phyloP scores from a whole-genome alignment of 352 stramenopile species.

The Pythium sukuiense region DNA sequence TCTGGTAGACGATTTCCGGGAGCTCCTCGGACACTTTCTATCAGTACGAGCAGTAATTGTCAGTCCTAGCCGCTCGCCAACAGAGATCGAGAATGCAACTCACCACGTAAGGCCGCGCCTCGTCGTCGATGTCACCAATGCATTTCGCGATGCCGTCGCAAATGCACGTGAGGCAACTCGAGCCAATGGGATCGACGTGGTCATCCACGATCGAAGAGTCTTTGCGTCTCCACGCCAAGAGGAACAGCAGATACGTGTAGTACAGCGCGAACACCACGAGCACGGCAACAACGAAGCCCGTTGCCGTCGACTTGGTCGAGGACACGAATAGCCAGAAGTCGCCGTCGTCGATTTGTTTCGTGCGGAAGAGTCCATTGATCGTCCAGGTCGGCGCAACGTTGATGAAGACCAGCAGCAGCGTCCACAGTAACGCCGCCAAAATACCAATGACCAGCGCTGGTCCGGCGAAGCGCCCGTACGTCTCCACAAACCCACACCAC shows the following conservation, averaged over 20 bases:
- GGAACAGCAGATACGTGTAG: constrained; percentile 19
- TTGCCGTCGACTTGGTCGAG: neutral
- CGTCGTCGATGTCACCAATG: constrained; percentile 15
- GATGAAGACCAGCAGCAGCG: constrained; percentile 15
- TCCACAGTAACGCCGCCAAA: constrained; percentile 7
- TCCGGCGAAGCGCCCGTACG: constrained; percentile 22
- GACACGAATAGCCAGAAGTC: constrained; percentile 20
- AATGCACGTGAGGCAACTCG: constrained; percentile 12
- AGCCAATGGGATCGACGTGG: neutral
- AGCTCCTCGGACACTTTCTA: constrained; percentile 27
- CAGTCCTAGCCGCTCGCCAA: neutral
- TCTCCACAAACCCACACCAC: constrained; percentile 20
- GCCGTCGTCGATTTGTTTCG: constrained; percentile 16
- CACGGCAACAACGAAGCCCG: constrained; percentile 3
- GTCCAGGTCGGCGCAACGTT: constrained; percentile 21
- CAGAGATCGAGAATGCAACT: neutral
- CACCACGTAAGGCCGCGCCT: constrained; percentile 22
- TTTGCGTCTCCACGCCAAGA: constrained; percentile 18
- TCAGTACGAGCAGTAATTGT: neutral
- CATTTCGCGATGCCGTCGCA: constrained; percentile 10
- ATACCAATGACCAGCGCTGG: constrained; percentile 1
- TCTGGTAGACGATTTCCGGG: constrained; percentile 26
- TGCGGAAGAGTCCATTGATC: constrained; percentile 19
- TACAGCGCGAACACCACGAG: constrained; percentile 11
- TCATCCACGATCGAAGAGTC: constrained; percentile 14